Conservation (phyloP, 345 rosid species). For the Murraya koenigii region DNA sequence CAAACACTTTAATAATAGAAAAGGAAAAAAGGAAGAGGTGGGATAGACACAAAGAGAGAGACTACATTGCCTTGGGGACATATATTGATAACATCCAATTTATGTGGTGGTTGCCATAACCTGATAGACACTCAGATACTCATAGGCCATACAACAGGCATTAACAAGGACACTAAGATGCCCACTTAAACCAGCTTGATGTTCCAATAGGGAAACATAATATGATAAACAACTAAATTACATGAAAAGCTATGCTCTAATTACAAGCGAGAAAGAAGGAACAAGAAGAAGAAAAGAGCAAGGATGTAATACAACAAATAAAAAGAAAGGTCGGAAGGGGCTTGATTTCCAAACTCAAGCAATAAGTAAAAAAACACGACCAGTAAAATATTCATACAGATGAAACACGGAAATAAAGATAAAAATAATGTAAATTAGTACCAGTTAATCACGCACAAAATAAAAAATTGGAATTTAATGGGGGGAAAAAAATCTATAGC, state of each 20-base stretch:
- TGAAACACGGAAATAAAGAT: background rate
- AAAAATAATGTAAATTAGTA: background rate
- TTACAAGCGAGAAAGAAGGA: background rate
- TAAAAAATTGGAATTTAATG: background rate
- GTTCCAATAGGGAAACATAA: background rate
- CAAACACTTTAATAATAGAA: background rate
- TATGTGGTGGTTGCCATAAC: background rate
- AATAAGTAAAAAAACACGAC: background rate
- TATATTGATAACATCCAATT: background rate
- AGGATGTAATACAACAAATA: background rate
- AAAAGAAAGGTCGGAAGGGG: background rate
- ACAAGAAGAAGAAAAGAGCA: background rate
- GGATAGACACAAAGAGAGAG: background rate
- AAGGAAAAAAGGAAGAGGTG: background rate
- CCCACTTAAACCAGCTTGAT: background rate
- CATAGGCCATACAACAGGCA: background rate
- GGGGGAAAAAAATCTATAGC: background rate
- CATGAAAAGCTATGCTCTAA: background rate
- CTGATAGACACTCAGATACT: background rate
- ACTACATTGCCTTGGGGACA: background rate
- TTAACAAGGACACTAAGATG: background rate
- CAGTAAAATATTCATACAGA: background rate
- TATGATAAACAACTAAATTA: background rate
- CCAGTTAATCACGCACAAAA: background rate
- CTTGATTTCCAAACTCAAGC: background rate